Evolutionary conservation across 2,329 filamentous ascomycete species (phyloP), one percentile per base, ranked within the genome.

Genomic region (Amylocarpus encephaloides): DNA sequence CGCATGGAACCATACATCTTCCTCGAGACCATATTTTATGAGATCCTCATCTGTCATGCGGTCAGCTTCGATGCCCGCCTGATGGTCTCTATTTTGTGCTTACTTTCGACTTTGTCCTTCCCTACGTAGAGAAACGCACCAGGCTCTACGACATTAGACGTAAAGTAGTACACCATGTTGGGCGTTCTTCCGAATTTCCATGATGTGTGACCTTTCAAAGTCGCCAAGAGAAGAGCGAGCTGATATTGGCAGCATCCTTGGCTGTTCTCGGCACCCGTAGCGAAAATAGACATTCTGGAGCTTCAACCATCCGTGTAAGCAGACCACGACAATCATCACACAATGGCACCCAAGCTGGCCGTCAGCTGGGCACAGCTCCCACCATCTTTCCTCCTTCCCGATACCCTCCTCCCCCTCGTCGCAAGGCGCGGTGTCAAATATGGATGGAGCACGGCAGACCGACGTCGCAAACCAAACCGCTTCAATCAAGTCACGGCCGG

Each of bases 51-150:
- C 93, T 98, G 67, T 7, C 41, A 22, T 34, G 52, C 32, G 42
- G 42, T 48, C 44, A 52, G 43, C 19, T 36, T 43, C 47, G 48
- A 35, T 49, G 22, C 43, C 41, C 36, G 12, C 32, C 26, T 46
- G 22, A 44, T 19, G 5, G 4, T 22, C 11, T 1, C 34, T 36
- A 49, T 22, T 5, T 16, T 9, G n/a, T 50, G 50, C 56, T 54
- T 76, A 96, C 93, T 98, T 75, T 98, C 93, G 62, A 93, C 91
- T 73, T 98, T 98, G 76, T 98, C 93, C 71, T 97, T 98, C 70
- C 93, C 93, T 52, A 96, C 89, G 68, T 98, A 98, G 65, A 98
- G 83, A 67, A 85, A 91, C 38, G 89, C 92, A 30, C 89, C 68
- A 1, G 93, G 92, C 11, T 83, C 77, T 35, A 95, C 88, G 38